Conservation (phyloP, 495 filamentous ascomycete genomes). For the Friedmanniomyces simplex region DNA sequence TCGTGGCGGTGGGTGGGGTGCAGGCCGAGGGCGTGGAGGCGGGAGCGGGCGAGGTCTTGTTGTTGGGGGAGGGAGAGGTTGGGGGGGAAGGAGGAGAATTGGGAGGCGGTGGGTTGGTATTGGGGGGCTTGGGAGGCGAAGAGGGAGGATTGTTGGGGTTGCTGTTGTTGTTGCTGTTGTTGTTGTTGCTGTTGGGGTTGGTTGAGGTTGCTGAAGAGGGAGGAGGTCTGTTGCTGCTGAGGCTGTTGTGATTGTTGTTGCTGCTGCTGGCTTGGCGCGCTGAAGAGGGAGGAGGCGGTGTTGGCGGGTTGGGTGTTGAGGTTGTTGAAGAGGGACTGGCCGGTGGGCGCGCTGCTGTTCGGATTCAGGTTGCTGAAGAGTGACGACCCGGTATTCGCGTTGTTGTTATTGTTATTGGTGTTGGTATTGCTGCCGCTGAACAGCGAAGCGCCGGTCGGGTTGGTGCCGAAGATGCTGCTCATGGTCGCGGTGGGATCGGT, state of each 20-base stretch:
- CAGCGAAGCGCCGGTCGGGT: constrained; percentile 31
- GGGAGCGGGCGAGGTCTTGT: constrained; percentile 13
- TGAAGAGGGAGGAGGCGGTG: not conserved
- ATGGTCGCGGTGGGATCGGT: not conserved
- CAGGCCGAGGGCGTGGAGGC: constrained; percentile 5
- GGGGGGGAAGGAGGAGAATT: not conserved
- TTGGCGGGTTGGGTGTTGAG: constrained; percentile 36
- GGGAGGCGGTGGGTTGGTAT: not conserved
- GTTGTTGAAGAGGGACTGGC: constrained; percentile 34
- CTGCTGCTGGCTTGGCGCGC: constrained; percentile 12
- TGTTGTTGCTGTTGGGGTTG: constrained; percentile 25
- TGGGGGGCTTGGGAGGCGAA: not conserved
- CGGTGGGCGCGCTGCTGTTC: constrained; percentile 5
- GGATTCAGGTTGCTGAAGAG: not conserved
- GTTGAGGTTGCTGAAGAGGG: not conserved
- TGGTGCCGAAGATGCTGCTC: constrained; percentile 5
- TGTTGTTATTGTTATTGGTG: constrained; percentile 19
- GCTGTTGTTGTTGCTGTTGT: constrained; percentile 32
- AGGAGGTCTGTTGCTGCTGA: not conserved
- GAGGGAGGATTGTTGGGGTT: constrained; percentile 29
- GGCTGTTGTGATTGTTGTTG: constrained; percentile 10
- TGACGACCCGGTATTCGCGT: constrained; percentile 19
- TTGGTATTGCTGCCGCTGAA: constrained; percentile 31
- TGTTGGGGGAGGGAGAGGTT: constrained; percentile 6
- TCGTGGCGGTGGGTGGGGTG: constrained; percentile 40